Base-by-base conservation (phyloP, 805 yeast genomes). In the Helenozyma baotianmanensis region DNA sequence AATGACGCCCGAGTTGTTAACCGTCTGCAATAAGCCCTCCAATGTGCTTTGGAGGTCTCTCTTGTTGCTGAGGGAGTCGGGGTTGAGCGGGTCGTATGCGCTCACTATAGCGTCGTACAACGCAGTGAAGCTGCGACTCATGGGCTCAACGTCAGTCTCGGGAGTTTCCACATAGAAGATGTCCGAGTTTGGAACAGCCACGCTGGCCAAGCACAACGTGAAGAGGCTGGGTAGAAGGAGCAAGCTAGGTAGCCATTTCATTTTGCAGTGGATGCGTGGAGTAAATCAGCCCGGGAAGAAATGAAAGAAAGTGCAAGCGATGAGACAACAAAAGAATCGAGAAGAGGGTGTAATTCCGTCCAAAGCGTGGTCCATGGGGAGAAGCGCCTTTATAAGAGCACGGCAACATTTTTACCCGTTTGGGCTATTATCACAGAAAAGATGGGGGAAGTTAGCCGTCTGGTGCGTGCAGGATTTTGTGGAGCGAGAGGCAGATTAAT, bases 1-100 rank as follows among this genome's bases (percentile, higher is more conserved):
- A 14, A 58, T 34, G 10, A 58, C 41, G 4, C 60, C 60, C 5
- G 62, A 54, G 18, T 42, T 37, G 38, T 50, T 47, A 3, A 58
- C 54, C 2, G 47, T 26, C 13, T 27, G 21, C 10, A 55, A 39
- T 4, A 55, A 36, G 10, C 34, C 25, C 2, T 31, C 37, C 18
- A 43, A 33, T 11, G 32, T 35, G 15, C 32, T 41, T 21, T 19
- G 29, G 5, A 38, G 29, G 14, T 40, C 46, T 33, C 48, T 29
- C 18, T 43, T 43, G 6, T 23, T 14, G 11, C n/a, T 21, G 7
- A 14, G 23, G 3, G 21, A n/a, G n/a, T n/a, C n/a, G n/a, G n/a
- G n/a, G n/a, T n/a, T n/a, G n/a, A n/a, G n/a, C n/a, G n/a, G n/a
- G n/a, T n/a, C n/a, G 13, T 17, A 22, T 2, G 29, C 14, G 4